These are phyloP conservation scores for Colletotrichum sp. DNA, from an alignment of 2,329 filamentous ascomycete species.

Conservation along the genomic window DNA sequence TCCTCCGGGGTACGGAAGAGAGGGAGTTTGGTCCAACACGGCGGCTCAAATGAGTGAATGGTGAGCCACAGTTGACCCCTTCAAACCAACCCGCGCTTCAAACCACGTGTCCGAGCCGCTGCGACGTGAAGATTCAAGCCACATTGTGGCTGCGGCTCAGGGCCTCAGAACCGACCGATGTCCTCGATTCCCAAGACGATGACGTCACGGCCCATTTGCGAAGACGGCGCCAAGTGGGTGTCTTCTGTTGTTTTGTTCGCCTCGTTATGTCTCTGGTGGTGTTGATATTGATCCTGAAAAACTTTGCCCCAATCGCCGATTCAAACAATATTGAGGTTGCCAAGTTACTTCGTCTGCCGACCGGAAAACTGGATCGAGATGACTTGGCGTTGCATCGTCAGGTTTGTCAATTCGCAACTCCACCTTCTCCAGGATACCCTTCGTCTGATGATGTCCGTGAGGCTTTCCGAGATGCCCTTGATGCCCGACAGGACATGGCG, in stretches of 20 bases:
- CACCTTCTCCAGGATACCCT: background rate
- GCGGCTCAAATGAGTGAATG: background rate
- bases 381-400: background rate
- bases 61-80: background rate
- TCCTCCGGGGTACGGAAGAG: background rate
- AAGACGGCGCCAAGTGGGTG: background rate
- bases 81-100: background rate
- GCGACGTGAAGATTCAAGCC: background rate
- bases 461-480: background rate
- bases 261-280: background rate
- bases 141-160: background rate
- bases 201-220: background rate
- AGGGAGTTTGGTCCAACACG: background rate
- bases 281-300: background rate
- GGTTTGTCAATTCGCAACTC: background rate
- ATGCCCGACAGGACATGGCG: background rate
- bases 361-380: background rate
- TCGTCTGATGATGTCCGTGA: background rate
- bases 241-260: background rate
- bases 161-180: background rate
- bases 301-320: background rate
- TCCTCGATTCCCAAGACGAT: background rate
- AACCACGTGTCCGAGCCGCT: background rate
- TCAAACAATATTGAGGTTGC: background rate
- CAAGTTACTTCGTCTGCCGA: background rate